These are phyloP conservation scores for Rubroboletus pulcherrimus DNA, from an alignment of 768 basidiomycete genomes.

Conservation along the genomic window DNA sequence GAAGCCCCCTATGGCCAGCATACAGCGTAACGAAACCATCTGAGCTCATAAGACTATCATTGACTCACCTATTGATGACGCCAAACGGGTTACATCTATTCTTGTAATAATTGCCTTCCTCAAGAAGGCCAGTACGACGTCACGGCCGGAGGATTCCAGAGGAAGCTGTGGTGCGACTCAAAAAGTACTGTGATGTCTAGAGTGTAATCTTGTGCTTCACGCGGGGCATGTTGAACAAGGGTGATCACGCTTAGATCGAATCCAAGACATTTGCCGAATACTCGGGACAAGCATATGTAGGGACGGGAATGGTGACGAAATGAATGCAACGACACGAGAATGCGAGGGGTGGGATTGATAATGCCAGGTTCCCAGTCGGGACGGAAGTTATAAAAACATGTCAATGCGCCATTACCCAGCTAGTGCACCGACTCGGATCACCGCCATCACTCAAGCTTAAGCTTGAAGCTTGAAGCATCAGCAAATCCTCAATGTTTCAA, in stretches of 20 bases:
- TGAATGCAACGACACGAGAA: too few relatives aligned
- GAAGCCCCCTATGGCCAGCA: constrained; percentile 3
- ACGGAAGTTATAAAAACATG: not conserved
- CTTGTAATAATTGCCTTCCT: not conserved
- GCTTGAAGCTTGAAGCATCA: too few relatives aligned
- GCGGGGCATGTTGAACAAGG: not conserved
- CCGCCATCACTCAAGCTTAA: not conserved
- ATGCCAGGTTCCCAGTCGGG: not conserved
- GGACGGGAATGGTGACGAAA: not conserved
- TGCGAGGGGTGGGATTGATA: not conserved
- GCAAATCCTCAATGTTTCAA: too few relatives aligned
- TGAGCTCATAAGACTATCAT: not conserved
- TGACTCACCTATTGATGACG: not conserved
- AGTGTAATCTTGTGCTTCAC: not conserved
- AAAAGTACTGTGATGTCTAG: not conserved
- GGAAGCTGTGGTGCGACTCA: not conserved
- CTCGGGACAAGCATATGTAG: not conserved
- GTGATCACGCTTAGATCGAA: not conserved
- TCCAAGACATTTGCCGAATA: not conserved
- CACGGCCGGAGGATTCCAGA: not conserved
- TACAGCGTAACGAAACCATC: too few relatives aligned
- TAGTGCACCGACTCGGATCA: constrained; percentile 5
- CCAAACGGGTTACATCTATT: not conserved
- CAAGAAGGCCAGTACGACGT: not conserved
- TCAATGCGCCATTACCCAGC: not conserved